Base-by-base conservation (phyloP, 2,329 filamentous ascomycete genomes). In the Aspergillus arachidicola region DNA sequence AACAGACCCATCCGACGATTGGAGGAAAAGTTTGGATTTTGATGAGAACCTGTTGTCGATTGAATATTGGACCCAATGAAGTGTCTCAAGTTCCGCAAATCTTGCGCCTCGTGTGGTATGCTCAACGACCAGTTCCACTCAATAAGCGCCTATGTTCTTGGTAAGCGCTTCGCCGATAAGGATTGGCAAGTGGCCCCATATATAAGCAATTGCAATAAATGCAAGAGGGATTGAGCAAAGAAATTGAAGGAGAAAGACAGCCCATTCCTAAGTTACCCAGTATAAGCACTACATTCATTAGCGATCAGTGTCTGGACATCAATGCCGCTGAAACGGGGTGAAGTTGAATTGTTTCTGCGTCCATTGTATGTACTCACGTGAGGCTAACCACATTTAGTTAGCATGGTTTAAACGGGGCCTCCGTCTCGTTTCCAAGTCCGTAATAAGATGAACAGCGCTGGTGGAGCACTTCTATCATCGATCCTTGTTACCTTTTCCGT, bases 101-200 rank as follows among this genome's bases (percentile, higher is more conserved):
- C 50, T 62, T 61, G 58, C 59, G 64, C 54, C 53, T 53, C 58
- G 50, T 58, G 63, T 56, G 50, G 64, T 50, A 54, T 62, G 51
- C 53, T 23, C 41, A 64, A 69, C 57, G 63, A 61, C 65, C 58
- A 70, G 72, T 71, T 71, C 68, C 71, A 71, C 70, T 66, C 65
- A 64, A 66, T 77, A 76, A 76, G 75, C 75, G 75, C 75, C 74
- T 64, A 66, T 69, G 65, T 63, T 68, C 61, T 68, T 67, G 66
- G 67, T 69, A 66, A 76, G 74, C 72, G 73, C 70, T 69, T 76
- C 69, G 70, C 68, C 69, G 66, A 69, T 70, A 66, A 64, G 64
- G 60, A 51, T 51, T 32, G 48, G 23, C 16, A 51, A 48, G 14
- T 30, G 21, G 28, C 28, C 19, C 48, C 48, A 21, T 51, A 51